Evolutionary conservation across 1,284 basidiomycete species (phyloP), one percentile per base, ranked within the genome.

Genomic region (Uromyces viciae-fabae): DNA sequence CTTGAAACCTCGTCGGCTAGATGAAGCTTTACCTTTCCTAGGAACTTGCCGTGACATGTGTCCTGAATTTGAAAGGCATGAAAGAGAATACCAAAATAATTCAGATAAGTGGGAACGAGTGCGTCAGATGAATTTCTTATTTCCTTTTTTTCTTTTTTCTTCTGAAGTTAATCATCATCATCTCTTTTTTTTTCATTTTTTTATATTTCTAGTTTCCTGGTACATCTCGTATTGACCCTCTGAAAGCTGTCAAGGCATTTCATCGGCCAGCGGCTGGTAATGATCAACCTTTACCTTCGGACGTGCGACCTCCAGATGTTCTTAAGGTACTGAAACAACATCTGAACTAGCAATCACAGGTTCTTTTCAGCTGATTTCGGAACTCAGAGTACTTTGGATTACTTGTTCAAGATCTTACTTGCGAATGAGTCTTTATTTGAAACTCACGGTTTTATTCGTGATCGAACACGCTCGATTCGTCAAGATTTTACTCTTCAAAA

Each of bases 401-500:
- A 99, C 85, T 90, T 99, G 25, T 94, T 98, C 85, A 91, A 92
- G 83, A 88, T 91, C 52, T 90, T 98, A 31, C 88, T 98, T 56
- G 89, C 90, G 3, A 87, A 88, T 14, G 90, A 90, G 43, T 90
- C 91, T 14, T 91, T 95, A 83, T 88, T 90, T 11, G 88, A 89
- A 71, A 93, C 92, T 0, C 92, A 90, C 85, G 91, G 88, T 82
- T 98, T 98, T 87, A 91, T 99, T 68, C 91, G 95, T 66, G 96
- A 99, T 86, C 91, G 96, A 19, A 94, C 94, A 0, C 90, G 96
- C 82, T 90, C 94, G 0, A 92, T 98, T 62, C 89, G 96, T 42
- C 95, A 93, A 84, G 96, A 99, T 86, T 97, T 98, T 83, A 94
- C 94, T 0, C 92, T 98, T 88, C 96, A 98, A 86, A 92, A 93